Evolutionary conservation across 192 early-diverging fungal genomes (phyloP).

Genomic region (Nowakowskiella sp.): DNA sequence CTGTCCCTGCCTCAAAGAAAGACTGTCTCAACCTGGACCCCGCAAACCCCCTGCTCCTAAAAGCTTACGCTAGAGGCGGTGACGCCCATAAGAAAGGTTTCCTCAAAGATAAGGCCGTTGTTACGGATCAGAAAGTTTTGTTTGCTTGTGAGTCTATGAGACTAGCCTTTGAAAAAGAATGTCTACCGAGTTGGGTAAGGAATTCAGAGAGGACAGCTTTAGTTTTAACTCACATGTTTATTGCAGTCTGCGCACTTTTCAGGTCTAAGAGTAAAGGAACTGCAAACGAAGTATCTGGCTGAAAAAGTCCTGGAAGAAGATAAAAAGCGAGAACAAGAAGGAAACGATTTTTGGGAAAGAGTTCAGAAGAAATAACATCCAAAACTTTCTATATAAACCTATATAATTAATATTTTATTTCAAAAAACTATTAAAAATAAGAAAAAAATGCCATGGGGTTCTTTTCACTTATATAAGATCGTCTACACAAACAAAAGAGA

Average conservation of each 20-base stretch:
- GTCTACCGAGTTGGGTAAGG: conserved; percentile 66
- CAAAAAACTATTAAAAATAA: too few relatives aligned
- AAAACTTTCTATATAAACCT: too few relatives aligned
- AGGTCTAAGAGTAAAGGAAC: conserved; percentile 39
- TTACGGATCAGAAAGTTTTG: conserved; percentile 19
- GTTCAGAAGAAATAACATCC: too few relatives aligned
- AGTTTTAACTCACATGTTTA: not conserved
- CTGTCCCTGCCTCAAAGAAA: conserved; percentile 21
- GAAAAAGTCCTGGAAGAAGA: conserved; percentile 28
- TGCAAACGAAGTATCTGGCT: conserved; percentile 29
- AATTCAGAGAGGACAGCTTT: not conserved
- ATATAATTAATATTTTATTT: too few relatives aligned
- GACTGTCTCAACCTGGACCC: conserved; percentile 33
- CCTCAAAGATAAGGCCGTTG: conserved; percentile 17
- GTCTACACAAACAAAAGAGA: too few relatives aligned
- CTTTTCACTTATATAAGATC: too few relatives aligned
- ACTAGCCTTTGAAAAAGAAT: conserved; percentile 51
- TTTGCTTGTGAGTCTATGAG: conserved; percentile 46
- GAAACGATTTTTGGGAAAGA: conserved; percentile 36
- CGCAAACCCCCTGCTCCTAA: conserved; percentile 34
- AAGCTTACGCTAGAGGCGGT: conserved; percentile 32
- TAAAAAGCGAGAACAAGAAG: not conserved
- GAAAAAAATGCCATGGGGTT: too few relatives aligned
- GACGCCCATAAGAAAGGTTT: conserved; percentile 25
- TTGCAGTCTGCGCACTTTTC: conserved; percentile 33